phyloP scores from a whole-genome alignment of 768 basidiomycete species.

The Amanita polypyramis region DNA sequence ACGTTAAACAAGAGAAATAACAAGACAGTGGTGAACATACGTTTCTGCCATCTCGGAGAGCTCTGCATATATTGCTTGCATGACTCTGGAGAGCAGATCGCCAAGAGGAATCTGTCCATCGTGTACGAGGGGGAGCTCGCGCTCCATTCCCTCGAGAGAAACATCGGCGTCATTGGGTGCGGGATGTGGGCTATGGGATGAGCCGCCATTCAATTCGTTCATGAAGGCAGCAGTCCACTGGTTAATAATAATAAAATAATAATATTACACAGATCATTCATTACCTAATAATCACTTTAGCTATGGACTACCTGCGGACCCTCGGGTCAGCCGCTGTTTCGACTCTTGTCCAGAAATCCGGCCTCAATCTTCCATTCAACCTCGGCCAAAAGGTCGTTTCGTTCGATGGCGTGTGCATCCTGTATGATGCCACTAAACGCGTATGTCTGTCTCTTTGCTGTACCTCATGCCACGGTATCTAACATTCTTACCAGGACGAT shows the following conservation, averaged over 20 bases:
- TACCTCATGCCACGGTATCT: background rate
- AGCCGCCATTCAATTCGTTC: conserved; percentile 2
- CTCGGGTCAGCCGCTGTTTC: conserved; percentile 83
- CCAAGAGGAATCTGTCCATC: conserved; percentile 69
- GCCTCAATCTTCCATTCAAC: conserved; percentile 80
- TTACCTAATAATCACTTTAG: background rate
- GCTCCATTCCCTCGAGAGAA: conserved; percentile 49
- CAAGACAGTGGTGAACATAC: conserved; percentile 32
- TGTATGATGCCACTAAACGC: conserved; percentile 84
- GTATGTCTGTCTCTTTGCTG: conserved; percentile 29
- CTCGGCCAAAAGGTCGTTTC: conserved; percentile 65
- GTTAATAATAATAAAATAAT: too few relatives aligned
- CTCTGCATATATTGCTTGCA: conserved; percentile 76
- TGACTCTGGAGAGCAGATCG: conserved; percentile 65
- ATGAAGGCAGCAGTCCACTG: too few relatives aligned
- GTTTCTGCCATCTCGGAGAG: conserved; percentile 79
- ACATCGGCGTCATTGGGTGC: conserved; percentile 18
- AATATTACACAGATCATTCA: too few relatives aligned
- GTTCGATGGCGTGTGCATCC: conserved; percentile 68
- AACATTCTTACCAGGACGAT: conserved; percentile 60
- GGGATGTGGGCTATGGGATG: conserved; percentile 4
- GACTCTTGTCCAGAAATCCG: conserved; percentile 87
- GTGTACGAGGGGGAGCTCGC: conserved; percentile 61
- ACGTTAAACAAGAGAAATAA: conserved; percentile 2
- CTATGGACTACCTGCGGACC: conserved; percentile 76